Conservation (phyloP, 805 yeast genomes). For the Zygosaccharomyces bailii region DNA sequence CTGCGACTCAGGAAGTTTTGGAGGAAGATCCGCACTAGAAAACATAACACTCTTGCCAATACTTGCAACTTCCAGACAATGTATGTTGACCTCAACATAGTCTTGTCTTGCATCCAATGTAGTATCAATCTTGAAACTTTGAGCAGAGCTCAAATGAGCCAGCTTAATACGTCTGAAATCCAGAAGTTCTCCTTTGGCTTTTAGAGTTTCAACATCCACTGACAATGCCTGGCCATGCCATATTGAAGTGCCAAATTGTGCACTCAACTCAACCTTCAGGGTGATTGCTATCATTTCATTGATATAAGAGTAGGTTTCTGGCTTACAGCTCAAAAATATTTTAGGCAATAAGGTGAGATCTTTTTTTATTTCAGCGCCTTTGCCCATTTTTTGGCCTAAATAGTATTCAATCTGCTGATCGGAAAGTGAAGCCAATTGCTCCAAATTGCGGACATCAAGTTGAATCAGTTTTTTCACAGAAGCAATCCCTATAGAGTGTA, state of each 20-base stretch:
- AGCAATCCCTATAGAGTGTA: conserved; percentile 45
- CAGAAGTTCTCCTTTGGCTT: conserved; percentile 37
- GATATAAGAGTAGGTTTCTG: conserved; percentile 14
- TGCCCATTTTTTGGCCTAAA: conserved; percentile 41
- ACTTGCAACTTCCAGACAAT: conserved; percentile 42
- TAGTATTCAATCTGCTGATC: conserved; percentile 41
- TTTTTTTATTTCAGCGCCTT: conserved; percentile 38
- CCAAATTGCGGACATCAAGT: conserved; percentile 36
- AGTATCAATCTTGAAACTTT: conserved; percentile 30
- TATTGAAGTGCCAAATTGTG: conserved; percentile 16
- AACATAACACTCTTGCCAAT: conserved; percentile 17
- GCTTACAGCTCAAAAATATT: conserved; percentile 27
- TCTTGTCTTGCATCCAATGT: conserved; percentile 22
- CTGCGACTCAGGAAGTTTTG: background rate
- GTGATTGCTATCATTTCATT: conserved; percentile 12
- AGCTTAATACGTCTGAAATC: conserved; percentile 44
- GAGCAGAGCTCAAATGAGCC: conserved; percentile 25
- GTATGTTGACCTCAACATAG: conserved; percentile 31
- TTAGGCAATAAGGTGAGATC: conserved; percentile 39
- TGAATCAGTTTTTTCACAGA: conserved; percentile 40
- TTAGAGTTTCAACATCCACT: conserved; percentile 33
- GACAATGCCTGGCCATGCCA: conserved; percentile 39
- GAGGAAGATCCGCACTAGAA: conserved; percentile 11
- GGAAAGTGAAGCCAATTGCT: conserved; percentile 32
- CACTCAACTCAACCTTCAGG: conserved; percentile 27